phyloP scores from a whole-genome alignment of 2,329 filamentous ascomycete genomes.

The Botrytis fabae region DNA sequence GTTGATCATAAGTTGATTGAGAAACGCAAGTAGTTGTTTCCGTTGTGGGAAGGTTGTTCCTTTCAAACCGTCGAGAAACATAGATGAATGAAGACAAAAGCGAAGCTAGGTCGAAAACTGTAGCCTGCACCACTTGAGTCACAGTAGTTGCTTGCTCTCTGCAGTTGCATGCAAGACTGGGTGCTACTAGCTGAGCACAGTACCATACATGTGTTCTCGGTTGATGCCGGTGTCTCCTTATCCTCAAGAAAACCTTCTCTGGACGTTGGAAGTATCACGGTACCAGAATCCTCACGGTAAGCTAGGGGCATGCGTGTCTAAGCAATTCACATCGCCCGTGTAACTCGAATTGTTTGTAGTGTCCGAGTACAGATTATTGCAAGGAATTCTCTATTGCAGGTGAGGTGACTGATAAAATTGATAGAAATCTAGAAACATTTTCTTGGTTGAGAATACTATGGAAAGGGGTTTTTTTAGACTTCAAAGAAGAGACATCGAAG shows the following conservation, averaged over 20 bases:
- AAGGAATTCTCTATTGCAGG: background rate
- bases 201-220: background rate
- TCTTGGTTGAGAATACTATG: background rate
- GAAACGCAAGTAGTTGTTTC: background rate
- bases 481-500: background rate
- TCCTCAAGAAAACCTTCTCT: background rate
- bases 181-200: background rate
- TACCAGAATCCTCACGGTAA: background rate
- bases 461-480: background rate
- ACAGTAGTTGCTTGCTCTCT: background rate
- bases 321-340: background rate
- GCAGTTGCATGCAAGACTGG: background rate
- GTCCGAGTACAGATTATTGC: too few relatives aligned
- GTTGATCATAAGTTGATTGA: background rate
- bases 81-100: background rate
- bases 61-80: background rate
- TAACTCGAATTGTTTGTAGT: background rate
- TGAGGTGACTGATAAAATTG: background rate
- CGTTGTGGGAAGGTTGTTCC: too few relatives aligned
- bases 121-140: background rate
- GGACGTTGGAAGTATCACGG: background rate
- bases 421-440: background rate
- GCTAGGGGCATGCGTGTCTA: background rate
- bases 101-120: background rate
- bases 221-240: background rate